Evolutionary conservation across 305 asterid genomes (phyloP).

Genomic region (Fraxinus baroniana): DNA sequence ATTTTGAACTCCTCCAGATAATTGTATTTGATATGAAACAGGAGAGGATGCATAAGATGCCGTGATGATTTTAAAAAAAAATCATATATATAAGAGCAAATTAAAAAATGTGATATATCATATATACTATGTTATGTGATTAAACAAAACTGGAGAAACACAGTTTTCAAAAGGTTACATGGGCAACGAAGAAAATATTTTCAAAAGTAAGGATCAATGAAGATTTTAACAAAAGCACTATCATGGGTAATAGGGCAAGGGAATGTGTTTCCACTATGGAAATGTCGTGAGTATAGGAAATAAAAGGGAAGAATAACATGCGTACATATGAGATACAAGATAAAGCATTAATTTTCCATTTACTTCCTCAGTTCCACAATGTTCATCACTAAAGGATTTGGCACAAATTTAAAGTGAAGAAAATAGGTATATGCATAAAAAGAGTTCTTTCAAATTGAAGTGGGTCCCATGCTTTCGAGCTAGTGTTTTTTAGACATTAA

Average conservation of each 20-base stretch:
- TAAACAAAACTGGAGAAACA: not conserved
- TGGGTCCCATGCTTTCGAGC: not conserved
- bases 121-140: not conserved
- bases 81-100: not conserved
- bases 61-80: not conserved
- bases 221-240: not conserved
- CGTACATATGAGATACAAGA: not conserved
- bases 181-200: not conserved
- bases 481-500: not conserved
- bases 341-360: not conserved
- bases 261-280: not conserved
- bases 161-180: conserved; percentile 12
- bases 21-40: conserved; percentile 12
- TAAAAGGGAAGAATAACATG: not conserved
- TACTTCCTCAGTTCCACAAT: not conserved
- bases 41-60: not conserved
- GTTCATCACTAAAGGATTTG: not conserved
- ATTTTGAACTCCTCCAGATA: conserved; percentile 18
- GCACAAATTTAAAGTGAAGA: not conserved
- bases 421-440: not conserved
- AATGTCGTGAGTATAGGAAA: not conserved
- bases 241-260: not conserved
- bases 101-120: not conserved
- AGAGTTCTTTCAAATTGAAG: not conserved
- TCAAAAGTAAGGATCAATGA: not conserved